Evolutionary conservation across 2,329 filamentous ascomycete species (phyloP).

Genomic region (Fusarium xyrophilum): DNA sequence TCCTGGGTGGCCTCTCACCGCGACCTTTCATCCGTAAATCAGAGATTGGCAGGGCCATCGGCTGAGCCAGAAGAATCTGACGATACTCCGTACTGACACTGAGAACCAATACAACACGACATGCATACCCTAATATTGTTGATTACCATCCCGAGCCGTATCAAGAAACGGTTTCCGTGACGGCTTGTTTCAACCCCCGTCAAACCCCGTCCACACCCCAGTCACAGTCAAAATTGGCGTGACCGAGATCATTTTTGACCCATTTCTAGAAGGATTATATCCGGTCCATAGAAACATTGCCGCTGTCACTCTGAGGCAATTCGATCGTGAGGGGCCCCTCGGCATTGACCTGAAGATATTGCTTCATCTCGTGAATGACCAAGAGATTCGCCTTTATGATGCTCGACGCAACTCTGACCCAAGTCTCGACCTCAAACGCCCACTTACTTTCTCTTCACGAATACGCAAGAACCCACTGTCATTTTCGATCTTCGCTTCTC

Average conservation of each 20-base stretch:
- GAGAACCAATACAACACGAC: background rate
- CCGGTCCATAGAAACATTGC: slow-evolving; percentile 4
- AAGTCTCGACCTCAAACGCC: background rate
- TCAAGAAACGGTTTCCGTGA: slow-evolving; percentile 28
- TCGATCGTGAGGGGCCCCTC: slow-evolving; percentile 20
- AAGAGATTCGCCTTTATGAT: background rate
- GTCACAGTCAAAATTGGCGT: slow-evolving; percentile 23
- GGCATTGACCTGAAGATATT: slow-evolving; percentile 22
- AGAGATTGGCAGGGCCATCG: slow-evolving; percentile 62
- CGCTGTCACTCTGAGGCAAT: background rate
- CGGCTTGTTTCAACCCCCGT: slow-evolving; percentile 36
- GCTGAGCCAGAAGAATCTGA: slow-evolving; percentile 48
- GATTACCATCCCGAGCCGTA: slow-evolving; percentile 22
- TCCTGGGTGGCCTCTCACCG: slow-evolving; percentile 55
- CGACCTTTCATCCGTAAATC: slow-evolving; percentile 55
- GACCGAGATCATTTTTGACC: slow-evolving; percentile 30
- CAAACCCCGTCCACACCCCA: slow-evolving; percentile 12
- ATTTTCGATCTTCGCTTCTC: slow-evolving; percentile 26
- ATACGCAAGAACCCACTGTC: slow-evolving; percentile 18
- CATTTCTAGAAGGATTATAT: slow-evolving; percentile 14
- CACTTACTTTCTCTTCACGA: slow-evolving; percentile 22
- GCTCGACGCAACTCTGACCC: background rate
- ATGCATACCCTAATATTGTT: slow-evolving; percentile 16
- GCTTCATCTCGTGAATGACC: slow-evolving; percentile 19
- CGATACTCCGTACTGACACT: background rate